These are phyloP conservation scores for Exophiala oligosperma DNA, from an alignment of 2,329 filamentous ascomycete species.

Conservation along the genomic window DNA sequence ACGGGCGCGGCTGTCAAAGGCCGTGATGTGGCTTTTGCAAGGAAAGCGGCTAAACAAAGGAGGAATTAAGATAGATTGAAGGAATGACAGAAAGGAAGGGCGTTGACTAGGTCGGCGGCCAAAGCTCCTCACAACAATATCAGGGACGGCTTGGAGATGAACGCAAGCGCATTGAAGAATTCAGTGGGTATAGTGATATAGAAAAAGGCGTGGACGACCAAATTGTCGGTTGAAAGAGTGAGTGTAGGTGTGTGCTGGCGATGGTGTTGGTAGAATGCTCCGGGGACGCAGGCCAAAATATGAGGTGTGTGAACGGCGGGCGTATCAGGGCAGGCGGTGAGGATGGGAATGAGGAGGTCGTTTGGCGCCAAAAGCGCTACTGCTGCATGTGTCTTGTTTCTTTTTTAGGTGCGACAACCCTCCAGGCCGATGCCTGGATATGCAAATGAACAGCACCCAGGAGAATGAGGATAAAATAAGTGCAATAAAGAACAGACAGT, in stretches of 20 bases:
- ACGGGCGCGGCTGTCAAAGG: conserved; percentile 13
- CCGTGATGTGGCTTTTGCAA: conserved; percentile 15
- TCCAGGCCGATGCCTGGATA: background rate
- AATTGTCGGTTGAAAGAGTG: background rate
- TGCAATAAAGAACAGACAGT: background rate
- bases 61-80: conserved; percentile 17
- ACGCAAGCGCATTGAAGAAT: background rate
- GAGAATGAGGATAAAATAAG: no score
- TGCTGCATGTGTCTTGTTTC: background rate
- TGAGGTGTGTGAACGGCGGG: background rate
- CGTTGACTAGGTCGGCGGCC: conserved; percentile 3
- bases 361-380: background rate
- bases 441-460: no score
- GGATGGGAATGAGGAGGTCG: background rate
- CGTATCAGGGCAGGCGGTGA: background rate
- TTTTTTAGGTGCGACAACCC: background rate
- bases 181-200: conserved; percentile 12
- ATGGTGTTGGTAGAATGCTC: background rate
- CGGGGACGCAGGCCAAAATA: background rate
- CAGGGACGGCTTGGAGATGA: background rate
- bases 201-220: background rate
- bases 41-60: conserved; percentile 19
- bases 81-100: conserved; percentile 17
- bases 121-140: conserved; percentile 6
- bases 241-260: background rate